phyloP scores from a whole-genome alignment of 2,329 filamentous ascomycete genomes.

The Paracorniculantispora psalliotae region DNA sequence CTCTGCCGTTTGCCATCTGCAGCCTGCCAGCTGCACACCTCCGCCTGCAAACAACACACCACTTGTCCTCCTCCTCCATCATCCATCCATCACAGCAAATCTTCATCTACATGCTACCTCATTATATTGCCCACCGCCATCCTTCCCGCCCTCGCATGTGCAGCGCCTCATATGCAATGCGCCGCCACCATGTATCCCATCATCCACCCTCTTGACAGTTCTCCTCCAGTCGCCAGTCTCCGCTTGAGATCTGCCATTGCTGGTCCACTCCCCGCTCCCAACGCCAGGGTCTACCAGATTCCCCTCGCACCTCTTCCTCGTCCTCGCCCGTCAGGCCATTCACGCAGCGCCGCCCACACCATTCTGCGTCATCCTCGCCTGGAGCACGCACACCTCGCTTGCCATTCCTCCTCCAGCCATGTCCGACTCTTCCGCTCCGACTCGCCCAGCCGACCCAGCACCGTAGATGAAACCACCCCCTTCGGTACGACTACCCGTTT shows the following conservation, averaged over 20 bases:
- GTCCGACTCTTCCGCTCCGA: neutral
- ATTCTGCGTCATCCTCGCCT: too few relatives aligned
- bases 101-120: neutral
- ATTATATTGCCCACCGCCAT: neutral
- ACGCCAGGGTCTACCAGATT: constrained; percentile 1
- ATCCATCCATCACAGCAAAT: neutral
- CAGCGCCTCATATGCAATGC: neutral
- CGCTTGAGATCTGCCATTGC: constrained; percentile 6
- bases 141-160: neutral
- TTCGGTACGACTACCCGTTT: neutral
- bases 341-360: too few relatives aligned
- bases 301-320: neutral
- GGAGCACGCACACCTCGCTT: too few relatives aligned
- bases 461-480: neutral
- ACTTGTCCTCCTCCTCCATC: neutral
- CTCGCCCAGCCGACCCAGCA: neutral
- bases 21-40: neutral
- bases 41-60: neutral
- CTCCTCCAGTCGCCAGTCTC: neutral
- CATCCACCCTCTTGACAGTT: neutral
- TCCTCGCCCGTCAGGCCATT: too few relatives aligned
- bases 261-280: constrained; percentile 2
- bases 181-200: neutral
- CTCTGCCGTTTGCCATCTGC: neutral
- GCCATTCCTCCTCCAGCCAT: too few relatives aligned